phyloP scores from a whole-genome alignment of 1,284 basidiomycete genomes.

The Acaromyces ingoldii region DNA sequence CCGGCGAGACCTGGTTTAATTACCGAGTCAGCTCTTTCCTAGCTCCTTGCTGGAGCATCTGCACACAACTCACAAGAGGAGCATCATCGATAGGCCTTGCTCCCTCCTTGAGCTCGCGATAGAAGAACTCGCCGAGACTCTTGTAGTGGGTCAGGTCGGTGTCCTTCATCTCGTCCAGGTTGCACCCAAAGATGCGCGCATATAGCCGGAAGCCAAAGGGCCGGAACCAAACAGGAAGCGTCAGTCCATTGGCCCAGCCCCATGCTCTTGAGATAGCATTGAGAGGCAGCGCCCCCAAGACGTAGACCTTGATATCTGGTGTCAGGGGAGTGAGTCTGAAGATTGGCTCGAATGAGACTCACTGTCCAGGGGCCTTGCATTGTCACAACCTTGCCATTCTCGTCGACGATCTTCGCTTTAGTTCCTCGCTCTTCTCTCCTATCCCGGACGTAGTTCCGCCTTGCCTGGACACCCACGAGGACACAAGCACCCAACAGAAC shows the following conservation, averaged over 20 bases:
- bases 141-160: constrained; percentile 72
- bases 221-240: constrained; percentile 85
- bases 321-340: neutral
- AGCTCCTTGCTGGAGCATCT: too few species aligned
- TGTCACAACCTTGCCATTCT: constrained; percentile 59
- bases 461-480: constrained; percentile 60
- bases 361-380: constrained; percentile 93
- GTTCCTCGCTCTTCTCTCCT: constrained; percentile 22
- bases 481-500: constrained; percentile 62
- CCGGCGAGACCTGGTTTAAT: constrained; percentile 69
- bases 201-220: constrained; percentile 83
- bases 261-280: constrained; percentile 89
- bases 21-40: too few species aligned
- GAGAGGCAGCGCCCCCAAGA: constrained; percentile 87
- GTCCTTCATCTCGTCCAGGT: constrained; percentile 82
- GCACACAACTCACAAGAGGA: constrained; percentile 61
- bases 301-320: constrained; percentile 67
- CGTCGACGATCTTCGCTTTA: constrained; percentile 58
- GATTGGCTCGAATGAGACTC: constrained; percentile 45
- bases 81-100: constrained; percentile 72
- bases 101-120: constrained; percentile 77
- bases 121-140: constrained; percentile 90
- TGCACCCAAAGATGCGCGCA: constrained; percentile 81
- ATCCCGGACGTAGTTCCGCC: constrained; percentile 58
- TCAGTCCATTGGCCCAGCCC: constrained; percentile 82